These are phyloP conservation scores for Blastobotrys chiropterorum DNA, from an alignment of 805 yeast species.

Conservation along the genomic window DNA sequence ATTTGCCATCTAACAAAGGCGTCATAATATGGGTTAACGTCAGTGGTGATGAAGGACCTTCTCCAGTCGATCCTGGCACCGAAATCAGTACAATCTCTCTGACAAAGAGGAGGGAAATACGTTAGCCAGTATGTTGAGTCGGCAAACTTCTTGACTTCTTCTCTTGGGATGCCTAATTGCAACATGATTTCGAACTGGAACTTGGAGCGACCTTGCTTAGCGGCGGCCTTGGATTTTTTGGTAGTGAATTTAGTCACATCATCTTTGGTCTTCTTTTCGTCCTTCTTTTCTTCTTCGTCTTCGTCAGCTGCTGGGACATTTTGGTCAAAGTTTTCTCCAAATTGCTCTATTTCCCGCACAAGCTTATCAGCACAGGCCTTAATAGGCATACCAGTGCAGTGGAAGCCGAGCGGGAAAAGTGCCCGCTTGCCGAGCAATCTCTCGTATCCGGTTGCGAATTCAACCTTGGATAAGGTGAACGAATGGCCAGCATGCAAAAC, in stretches of 20 bases:
- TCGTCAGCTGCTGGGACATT: slow-evolving; percentile 56
- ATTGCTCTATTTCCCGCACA: slow-evolving; percentile 83
- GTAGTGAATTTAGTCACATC: slow-evolving; percentile 90
- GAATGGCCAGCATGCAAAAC: slow-evolving; percentile 96
- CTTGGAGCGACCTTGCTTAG: slow-evolving; percentile 90
- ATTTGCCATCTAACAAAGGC: slow-evolving; percentile 96
- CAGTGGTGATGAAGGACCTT: slow-evolving; percentile 92
- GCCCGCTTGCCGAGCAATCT: slow-evolving; percentile 92
- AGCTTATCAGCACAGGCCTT: slow-evolving; percentile 91
- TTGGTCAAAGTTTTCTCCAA: slow-evolving; percentile 67
- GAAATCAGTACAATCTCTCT: slow-evolving; percentile 67
- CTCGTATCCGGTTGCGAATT: slow-evolving; percentile 87
- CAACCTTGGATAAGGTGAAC: slow-evolving; percentile 90
- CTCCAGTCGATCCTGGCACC: slow-evolving; percentile 99
- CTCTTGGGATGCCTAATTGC: slow-evolving; percentile 81
- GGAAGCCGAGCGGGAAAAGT: slow-evolving; percentile 94
- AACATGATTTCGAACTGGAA: slow-evolving; percentile 95
- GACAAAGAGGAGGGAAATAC: slow-evolving; percentile 86
- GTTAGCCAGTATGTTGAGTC: slow-evolving; percentile 88
- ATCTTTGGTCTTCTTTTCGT: slow-evolving; percentile 36
- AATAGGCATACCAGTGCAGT: slow-evolving; percentile 99
- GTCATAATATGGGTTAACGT: slow-evolving; percentile 90
- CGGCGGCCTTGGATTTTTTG: slow-evolving; percentile 87
- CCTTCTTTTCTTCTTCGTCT: slow-evolving; percentile 27
- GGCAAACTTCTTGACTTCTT: slow-evolving; percentile 81